Evolutionary conservation across 352 stramenopile species (phyloP).

Genomic region (Chrysophaeum taylorii): DNA sequence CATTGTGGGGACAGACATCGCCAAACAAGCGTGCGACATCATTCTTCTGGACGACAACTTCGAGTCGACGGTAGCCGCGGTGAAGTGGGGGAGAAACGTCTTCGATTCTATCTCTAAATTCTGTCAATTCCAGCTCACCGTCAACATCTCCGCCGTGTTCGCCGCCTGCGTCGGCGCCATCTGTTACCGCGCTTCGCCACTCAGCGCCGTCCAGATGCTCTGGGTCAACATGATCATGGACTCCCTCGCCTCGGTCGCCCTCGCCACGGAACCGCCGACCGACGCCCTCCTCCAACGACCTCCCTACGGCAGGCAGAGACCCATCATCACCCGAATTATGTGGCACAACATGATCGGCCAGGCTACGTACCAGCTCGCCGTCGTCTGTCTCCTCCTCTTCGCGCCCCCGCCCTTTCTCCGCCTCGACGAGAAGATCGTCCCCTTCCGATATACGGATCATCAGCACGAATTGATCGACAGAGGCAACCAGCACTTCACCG

Average conservation of each 20-base stretch:
- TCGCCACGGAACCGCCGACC: slow-evolving; percentile 81
- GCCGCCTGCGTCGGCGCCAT: slow-evolving; percentile 74
- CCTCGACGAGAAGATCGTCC: slow-evolving; percentile 19
- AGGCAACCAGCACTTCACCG: slow-evolving; percentile 64
- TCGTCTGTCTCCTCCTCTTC: slow-evolving; percentile 77
- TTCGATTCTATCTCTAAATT: slow-evolving; percentile 92
- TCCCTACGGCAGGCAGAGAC: slow-evolving; percentile 68
- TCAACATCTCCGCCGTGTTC: slow-evolving; percentile 75
- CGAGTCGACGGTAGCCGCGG: slow-evolving; percentile 86
- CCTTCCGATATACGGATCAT: neutral
- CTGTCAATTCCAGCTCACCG: slow-evolving; percentile 84
- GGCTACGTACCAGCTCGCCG: slow-evolving; percentile 64
- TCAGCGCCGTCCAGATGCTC: slow-evolving; percentile 81
- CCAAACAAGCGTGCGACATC: slow-evolving; percentile 94
- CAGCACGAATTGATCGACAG: slow-evolving; percentile 5
- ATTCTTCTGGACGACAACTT: slow-evolving; percentile 97
- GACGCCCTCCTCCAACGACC: slow-evolving; percentile 65
- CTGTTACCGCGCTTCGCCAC: slow-evolving; percentile 59
- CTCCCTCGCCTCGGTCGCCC: slow-evolving; percentile 74
- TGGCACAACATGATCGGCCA: slow-evolving; percentile 81
- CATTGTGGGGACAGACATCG: slow-evolving; percentile 90
- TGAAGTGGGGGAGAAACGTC: slow-evolving; percentile 89
- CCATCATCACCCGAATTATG: slow-evolving; percentile 78
- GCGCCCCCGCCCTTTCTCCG: slow-evolving; percentile 36
- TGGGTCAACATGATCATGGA: slow-evolving; percentile 98